Evolutionary conservation across 345 rosid genomes (phyloP), one percentile per base, ranked within the genome.

Genomic region (Hirschfeldia incana): DNA sequence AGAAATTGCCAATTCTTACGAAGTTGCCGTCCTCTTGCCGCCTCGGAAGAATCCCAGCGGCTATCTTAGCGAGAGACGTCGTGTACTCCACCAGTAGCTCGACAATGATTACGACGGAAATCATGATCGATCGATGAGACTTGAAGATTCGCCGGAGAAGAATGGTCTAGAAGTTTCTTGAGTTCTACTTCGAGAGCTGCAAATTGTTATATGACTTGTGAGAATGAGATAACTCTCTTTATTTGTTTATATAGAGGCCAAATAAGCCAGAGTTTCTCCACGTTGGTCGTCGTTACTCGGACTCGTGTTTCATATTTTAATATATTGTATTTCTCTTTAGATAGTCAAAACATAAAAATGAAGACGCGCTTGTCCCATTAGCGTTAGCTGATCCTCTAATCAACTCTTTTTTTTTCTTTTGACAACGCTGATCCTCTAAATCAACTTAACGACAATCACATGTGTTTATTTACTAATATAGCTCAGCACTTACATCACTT

Each of bases 71-170:
- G 51, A 91, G 70, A 33, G 85, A 88, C 75, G 27, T 71, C 77
- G 85, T 79, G 85, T 83, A 91, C 42, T 80, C 92, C 70, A 74
- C 85, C 75, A 91, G 16, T 27, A 89, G 75, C 85, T 82, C 87
- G 61, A 85, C 81, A 71, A 85, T 55, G 34, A 62, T 65, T 34
- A 85, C 79, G 67, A 84, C 78, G n/a, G 76, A 75, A 3, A 91
- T 88, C 92, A 89, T 89, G 53, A 12, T 78, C 16, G 53, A 12
- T 78, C 16, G 4, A 33, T 2, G 6, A 11, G 60, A 73, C 10
- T 4, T 3, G 33, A 59, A 67, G 21, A 69, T 49, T 76, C 4
- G 28, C 10, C 4, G 61, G 51, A 68, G 60, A 46, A 76, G 3
- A 62, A 69, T 62, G 13, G 26, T n/a, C 7, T 27, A 53, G 44